Base-by-base conservation (phyloP, 176 grass and related monocot genomes). In the Rhynchospora breviuscula region DNA sequence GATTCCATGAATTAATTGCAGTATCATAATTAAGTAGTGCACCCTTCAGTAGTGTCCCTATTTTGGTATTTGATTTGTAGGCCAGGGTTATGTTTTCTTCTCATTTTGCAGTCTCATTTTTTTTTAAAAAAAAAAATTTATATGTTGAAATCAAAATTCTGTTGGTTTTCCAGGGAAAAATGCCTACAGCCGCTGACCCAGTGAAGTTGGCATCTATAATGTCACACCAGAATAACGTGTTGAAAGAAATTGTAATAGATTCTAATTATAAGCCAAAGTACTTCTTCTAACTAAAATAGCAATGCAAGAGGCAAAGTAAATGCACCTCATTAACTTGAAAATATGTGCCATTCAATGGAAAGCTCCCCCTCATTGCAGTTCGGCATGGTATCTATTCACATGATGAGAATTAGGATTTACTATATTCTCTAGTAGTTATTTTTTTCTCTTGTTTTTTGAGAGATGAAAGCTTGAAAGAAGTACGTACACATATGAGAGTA, bases 291-390 rank as follows among this genome's bases (percentile, higher is more conserved):
- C 49, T 52, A 1, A 52, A 10, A 11, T 52, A 40, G 35, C 10
- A 52, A 81, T 49, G 19, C 18, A 85, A n/a, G 3, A 79, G 54
- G 67, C 61, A 83, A 76, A 63, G 57, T 47, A 5, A 25, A 56
- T 63, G 72, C 78, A 97, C 94, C 89, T 97, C 94, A 58, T 97
- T 97, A 85, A 97, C 91, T 87, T 97, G 94, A 84, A 97, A 97
- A 80, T 97, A 97, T 59, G 94, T 97, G 35, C 94, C 94, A 47
- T 97, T 97, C 57, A 97, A 91, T 35, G 94, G 94, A 84, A 97
- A 97, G 82, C 94, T 97, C 23, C 94, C 94, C 44, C 86, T 90
- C 88, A 91, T 97, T 85, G 94, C 94, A 84, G 94, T 97, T 89
- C 94, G 86, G 72, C 94, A 97, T 45, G 94, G 96, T 87, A 99